Base-by-base conservation (phyloP, 1,284 basidiomycete genomes). In the Fomes fomentarius region DNA sequence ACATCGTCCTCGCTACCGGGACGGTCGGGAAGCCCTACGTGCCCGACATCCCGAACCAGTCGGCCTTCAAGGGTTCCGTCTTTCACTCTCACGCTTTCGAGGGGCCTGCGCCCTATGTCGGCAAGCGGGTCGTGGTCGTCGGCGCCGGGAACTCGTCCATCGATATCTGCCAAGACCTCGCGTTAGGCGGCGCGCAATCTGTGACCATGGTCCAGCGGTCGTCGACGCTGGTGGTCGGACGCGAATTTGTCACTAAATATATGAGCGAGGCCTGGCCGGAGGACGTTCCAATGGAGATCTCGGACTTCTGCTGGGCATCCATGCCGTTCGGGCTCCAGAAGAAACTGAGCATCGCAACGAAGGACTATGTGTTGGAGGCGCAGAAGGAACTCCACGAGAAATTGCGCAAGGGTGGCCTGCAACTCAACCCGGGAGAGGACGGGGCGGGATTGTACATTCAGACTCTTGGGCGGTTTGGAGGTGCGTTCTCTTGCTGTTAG, bases 1-100 rank as follows among this genome's bases (percentile, higher is more conserved):
- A 84, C 62, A 63, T 86, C 51, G 68, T 90, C n/a, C 73, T 88
- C 47, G 84, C 85, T 1, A 80, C 79, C 0, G 84, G 86, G 5
- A 71, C 74, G 0, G 78, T 79, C 3, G 80, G 79, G 5, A 68
- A 74, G 45, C 74, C 77, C 1, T 71, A 75, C 26, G 69, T 79
- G 14, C 80, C 81, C 1, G 62, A 69, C 28, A 71, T 80, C 61
- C 75, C 77, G 17, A 71, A 67, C 19, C 50, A 50, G 21, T 72
- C 73, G 12, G 50, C 65, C 12, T 83, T 78, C 68, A 62, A 61
- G 12, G 81, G 81, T 17, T 63, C 51, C 17, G 66, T 75, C 22
- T 53, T 77, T 5, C 81, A 83, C 62, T 77, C 79, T 6, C 66
- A 69, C 38, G 30, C 66, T 26, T 77, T 77, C 63, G 68, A 64